These are phyloP conservation scores for Blepharisma japonicum DNA, from an alignment of 73 alveolate genomes.

Conservation along the genomic window DNA sequence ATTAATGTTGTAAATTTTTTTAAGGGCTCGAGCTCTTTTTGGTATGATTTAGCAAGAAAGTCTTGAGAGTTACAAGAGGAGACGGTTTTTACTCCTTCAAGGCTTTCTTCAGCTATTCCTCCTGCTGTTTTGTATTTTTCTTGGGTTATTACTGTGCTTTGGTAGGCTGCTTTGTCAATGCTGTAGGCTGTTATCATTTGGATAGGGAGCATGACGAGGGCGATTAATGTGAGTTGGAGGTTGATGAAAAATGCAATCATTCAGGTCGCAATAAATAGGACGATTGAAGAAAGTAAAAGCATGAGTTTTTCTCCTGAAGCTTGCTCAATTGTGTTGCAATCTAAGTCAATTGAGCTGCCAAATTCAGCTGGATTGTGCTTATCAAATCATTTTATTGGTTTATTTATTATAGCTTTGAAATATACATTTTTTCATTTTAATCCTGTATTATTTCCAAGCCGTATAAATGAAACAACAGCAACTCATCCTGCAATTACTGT, in stretches of 20 bases:
- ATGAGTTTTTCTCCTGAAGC: conserved; percentile 76
- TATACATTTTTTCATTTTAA: conserved; percentile 45
- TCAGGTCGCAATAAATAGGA: conserved; percentile 47
- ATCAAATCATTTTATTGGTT: conserved; percentile 82
- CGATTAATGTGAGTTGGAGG: conserved; percentile 60
- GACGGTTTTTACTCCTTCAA: conserved; percentile 60
- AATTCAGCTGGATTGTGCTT: conserved; percentile 60
- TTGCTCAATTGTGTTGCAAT: conserved; percentile 53
- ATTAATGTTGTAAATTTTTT: neutral
- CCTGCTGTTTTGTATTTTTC: conserved; percentile 57
- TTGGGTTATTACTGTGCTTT: conserved; percentile 46
- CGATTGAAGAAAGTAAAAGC: conserved; percentile 47
- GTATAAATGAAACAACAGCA: neutral
- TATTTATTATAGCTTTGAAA: conserved; percentile 55
- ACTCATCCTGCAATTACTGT: neutral
- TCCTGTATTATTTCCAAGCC: neutral
- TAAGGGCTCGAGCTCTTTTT: neutral
- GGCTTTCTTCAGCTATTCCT: conserved; percentile 57
- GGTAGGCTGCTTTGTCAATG: conserved; percentile 42
- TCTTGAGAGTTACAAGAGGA: conserved; percentile 38
- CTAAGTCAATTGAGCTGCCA: conserved; percentile 52
- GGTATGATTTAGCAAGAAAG: neutral
- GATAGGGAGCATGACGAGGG: conserved; percentile 53
- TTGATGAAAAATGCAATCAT: conserved; percentile 47
- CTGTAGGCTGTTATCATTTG: conserved; percentile 37